A percentile compares a stretch with the other conserved stretches of the same genome.
Conservation (phyloP, 805 yeast genomes). For the Lipomyces kockii region DNA sequence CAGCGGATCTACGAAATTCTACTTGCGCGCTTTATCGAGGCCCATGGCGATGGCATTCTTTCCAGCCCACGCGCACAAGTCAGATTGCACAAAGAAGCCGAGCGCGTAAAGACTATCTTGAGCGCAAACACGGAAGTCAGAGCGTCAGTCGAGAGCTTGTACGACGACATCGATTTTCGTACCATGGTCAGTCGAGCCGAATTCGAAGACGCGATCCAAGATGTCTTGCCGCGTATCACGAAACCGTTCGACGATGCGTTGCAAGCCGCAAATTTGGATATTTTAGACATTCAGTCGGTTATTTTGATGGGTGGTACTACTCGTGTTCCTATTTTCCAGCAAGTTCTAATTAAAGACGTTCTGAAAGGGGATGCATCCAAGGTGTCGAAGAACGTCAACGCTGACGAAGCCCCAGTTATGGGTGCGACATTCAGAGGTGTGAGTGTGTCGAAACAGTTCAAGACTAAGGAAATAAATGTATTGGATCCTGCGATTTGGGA, state of each 20-base stretch:
- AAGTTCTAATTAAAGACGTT: conserved; percentile 44
- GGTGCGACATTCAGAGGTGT: conserved; percentile 90
- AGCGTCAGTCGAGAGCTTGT: conserved; percentile 76
- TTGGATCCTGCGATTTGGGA: conserved; percentile 59
- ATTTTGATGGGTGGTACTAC: conserved; percentile 89
- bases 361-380: conserved; percentile 55
- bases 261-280: conserved; percentile 40
- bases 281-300: conserved; percentile 60
- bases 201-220: conserved; percentile 63
- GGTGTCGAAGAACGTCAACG: conserved; percentile 83
- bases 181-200: conserved; percentile 74
- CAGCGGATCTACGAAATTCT: conserved; percentile 64
- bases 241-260: conserved; percentile 63
- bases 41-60: conserved; percentile 51
- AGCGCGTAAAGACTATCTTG: conserved; percentile 81
- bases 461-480: conserved; percentile 63
- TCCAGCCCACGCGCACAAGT: conserved; percentile 63
- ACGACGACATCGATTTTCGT: conserved; percentile 74
- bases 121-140: conserved; percentile 85
- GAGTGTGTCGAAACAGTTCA: conserved; percentile 67
- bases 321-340: conserved; percentile 85
- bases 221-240: conserved; percentile 53
- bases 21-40: conserved; percentile 59
- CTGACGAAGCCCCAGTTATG: conserved; percentile 91
- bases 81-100: conserved; percentile 79